Percentiles rank a stretch among this genome's conserved stretches.
Conservation (phyloP, 176 grass and related monocot species). For the Eleusine indica region DNA sequence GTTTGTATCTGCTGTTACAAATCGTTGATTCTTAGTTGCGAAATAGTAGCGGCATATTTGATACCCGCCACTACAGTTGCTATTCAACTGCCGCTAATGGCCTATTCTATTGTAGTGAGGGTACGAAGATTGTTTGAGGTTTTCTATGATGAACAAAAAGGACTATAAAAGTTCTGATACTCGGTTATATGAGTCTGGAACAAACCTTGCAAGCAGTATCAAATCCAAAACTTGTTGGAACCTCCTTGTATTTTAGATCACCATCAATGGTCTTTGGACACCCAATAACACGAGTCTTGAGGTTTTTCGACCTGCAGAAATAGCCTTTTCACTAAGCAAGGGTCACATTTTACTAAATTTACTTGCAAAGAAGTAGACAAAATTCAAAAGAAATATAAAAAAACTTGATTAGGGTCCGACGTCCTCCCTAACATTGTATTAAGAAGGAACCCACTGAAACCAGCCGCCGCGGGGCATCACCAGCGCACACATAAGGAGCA, state of each 20-base stretch:
- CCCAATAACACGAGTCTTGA: slow-evolving; percentile 93
- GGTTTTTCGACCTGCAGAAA: slow-evolving; percentile 58
- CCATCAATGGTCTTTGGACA: slow-evolving; percentile 99
- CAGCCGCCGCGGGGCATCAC: too few relatives aligned
- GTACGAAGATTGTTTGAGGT: background rate
- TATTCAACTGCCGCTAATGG: too few relatives aligned
- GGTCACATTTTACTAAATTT: background rate
- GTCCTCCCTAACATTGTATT: too few relatives aligned
- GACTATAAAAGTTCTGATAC: slow-evolving; percentile 45
- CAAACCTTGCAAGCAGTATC: slow-evolving; percentile 96
- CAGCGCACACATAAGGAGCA: too few relatives aligned
- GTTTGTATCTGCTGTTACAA: too few relatives aligned
- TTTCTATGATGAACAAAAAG: background rate
- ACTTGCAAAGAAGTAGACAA: slow-evolving; percentile 8
- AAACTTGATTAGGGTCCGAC: too few relatives aligned
- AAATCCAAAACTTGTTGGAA: slow-evolving; percentile 98
- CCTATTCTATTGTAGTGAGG: too few relatives aligned
- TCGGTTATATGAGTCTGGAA: slow-evolving; percentile 38
- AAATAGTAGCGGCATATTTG: too few relatives aligned
- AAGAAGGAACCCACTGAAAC: too few relatives aligned
- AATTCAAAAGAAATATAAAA: background rate
- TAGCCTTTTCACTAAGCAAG: slow-evolving; percentile 11
- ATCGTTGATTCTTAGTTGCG: too few relatives aligned
- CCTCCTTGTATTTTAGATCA: slow-evolving; percentile 96
- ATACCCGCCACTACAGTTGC: too few relatives aligned